Base-by-base conservation (phyloP, 768 basidiomycete species). In the Collybia sp. region DNA sequence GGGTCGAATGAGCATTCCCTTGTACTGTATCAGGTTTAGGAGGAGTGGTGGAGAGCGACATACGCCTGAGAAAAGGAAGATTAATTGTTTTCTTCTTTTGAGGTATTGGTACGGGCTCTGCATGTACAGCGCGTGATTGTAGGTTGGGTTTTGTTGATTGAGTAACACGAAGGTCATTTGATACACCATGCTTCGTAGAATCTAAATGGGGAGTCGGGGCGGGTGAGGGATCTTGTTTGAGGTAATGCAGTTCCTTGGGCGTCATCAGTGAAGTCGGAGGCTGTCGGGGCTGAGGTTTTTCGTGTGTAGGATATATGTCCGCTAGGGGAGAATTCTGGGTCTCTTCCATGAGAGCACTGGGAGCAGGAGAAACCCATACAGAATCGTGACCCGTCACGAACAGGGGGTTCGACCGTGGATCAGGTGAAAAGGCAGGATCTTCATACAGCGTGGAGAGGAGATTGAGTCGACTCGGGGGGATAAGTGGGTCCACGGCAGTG, bases 341-440 rank as follows among this genome's bases (percentile, higher is more conserved):
- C 44, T 54, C 51, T 40, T 56, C 53, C 39, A 45, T 48, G 15
- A 51, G 43, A 51, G 53, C 57, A 36, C 54, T 50, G 19, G 58
- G 53, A 25, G 58, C 58, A 16, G 65, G 66, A 30, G 25, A 30
- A 31, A 43, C 25, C 30, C 30, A 32, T 13, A 15, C 17, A 32
- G 42, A 32, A 60, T 37, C 35, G 17, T n/a, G 35, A 55, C 54
- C 54, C 47, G 64, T 59, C 58, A 48, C 50, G 54, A 66, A 59
- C 51, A 65, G 70, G 1, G 79, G 81, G 60, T 83, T 66, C 3
- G 67, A 55, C 44, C 65, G 66, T 13, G 80, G 81, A 63, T 80
- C 73, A 43, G 72, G 52, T 51, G 80, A 80, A 66, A 82, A 82
- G 0, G 80, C 80, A 42, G 79, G 80, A 53, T 79, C 77, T 54